A percentile compares a stretch with the other conserved stretches of the same genome.
Evolutionary conservation across 164 flowering plant species (phyloP).

Genomic region (Warburgia ugandensis): DNA sequence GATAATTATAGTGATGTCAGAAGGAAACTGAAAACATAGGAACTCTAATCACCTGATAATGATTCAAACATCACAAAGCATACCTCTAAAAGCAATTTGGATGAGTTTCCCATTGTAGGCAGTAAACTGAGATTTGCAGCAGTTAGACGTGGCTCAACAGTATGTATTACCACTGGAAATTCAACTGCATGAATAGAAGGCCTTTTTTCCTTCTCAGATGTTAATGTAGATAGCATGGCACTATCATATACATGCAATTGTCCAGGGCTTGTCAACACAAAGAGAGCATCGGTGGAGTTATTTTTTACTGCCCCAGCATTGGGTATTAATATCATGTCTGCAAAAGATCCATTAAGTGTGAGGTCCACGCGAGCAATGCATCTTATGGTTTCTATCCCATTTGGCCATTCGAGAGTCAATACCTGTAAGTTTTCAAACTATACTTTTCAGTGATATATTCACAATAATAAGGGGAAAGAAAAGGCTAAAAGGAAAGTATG

Average conservation of each 20-base stretch:
- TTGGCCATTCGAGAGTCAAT: slow-evolving; percentile 73
- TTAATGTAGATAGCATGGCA: slow-evolving; percentile 31
- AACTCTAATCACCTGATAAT: too few species aligned
- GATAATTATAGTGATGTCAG: not conserved
- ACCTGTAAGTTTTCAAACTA: slow-evolving; percentile 36
- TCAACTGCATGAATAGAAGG: slow-evolving; percentile 34
- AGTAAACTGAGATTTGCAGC: slow-evolving; percentile 40
- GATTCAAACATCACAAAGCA: too few species aligned
- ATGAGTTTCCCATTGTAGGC: slow-evolving; percentile 24
- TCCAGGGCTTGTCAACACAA: slow-evolving; percentile 82
- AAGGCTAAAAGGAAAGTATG: too few species aligned
- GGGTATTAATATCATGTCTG: slow-evolving; percentile 72
- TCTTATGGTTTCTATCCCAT: slow-evolving; percentile 52
- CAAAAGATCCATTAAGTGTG: slow-evolving; percentile 67
- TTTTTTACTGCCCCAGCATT: slow-evolving; percentile 31
- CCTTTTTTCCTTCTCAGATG: slow-evolving; percentile 32
- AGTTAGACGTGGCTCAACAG: slow-evolving; percentile 53
- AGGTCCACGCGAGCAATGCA: slow-evolving; percentile 62
- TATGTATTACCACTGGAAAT: slow-evolving; percentile 51
- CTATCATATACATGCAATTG: slow-evolving; percentile 53
- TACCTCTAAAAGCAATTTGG: slow-evolving; percentile 50
- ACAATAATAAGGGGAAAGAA: too few species aligned
- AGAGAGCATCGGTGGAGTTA: slow-evolving; percentile 36
- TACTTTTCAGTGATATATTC: not conserved
- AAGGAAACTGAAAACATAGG: not conserved